Evolutionary conservation across 495 filamentous ascomycete species (phyloP).

Genomic region (Beverwykella pulmonaria): DNA sequence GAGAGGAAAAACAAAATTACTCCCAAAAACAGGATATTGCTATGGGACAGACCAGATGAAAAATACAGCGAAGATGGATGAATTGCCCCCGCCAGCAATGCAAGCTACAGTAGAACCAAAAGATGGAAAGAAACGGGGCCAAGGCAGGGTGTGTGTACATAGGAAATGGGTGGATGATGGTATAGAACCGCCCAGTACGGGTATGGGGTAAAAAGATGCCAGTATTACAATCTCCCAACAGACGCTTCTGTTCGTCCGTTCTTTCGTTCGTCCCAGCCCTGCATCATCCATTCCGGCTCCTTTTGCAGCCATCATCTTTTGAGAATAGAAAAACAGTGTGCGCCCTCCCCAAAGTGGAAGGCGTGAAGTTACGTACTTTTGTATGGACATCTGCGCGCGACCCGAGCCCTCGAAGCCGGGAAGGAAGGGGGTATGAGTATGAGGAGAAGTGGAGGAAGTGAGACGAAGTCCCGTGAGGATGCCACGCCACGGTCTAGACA

Average conservation of each 20-base stretch:
- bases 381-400: neutral
- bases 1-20: neutral
- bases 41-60: neutral
- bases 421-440: neutral
- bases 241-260: neutral
- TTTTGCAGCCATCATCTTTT: slow-evolving; percentile 20
- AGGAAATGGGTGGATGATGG: slow-evolving; percentile 3
- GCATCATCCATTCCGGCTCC: neutral
- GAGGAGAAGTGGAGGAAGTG: neutral
- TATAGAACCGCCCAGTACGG: neutral
- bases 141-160: slow-evolving; percentile 10
- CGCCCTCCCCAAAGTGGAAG: neutral
- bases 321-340: neutral
- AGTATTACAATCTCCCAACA: neutral
- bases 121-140: neutral
- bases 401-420: neutral
- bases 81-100: slow-evolving; percentile 14
- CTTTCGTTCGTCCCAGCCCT: neutral
- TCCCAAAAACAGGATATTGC: neutral
- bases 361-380: slow-evolving; percentile 17
- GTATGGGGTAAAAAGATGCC: slow-evolving; percentile 2
- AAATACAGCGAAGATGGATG: neutral
- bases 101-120: neutral
- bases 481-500: neutral
- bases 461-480: neutral